Evolutionary conservation across 169 alveolate species (phyloP), one percentile per base, ranked within the genome.

Genomic region (Plasmodium vivax): DNA sequence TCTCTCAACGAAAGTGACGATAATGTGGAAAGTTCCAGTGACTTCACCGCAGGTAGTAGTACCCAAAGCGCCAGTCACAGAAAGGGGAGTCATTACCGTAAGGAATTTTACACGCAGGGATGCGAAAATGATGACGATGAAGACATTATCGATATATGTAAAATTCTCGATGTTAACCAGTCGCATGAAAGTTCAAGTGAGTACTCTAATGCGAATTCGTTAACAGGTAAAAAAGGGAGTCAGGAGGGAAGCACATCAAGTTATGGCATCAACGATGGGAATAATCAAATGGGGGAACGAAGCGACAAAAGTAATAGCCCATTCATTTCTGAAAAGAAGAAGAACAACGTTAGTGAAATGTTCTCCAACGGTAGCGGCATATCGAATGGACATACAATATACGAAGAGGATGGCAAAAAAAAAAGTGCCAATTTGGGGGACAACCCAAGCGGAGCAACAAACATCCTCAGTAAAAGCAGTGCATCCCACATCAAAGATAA

Each of bases 121-220:
- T 32, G 73, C 27, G 73, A 45, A 41, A 62, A 62, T 58, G 58
- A 73, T 32, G 68, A 51, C 0, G 23, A 88, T 16, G 91, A 88
- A 12, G 82, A 80, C 73, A 12, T 43, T 19, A 80, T 88, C 36
- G 91, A 88, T 80, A 14, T 88, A 68, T 34, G 74, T 80, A 88
- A 88, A 88, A 62, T 88, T 6, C 51, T 88, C 10, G 71, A 88
- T 62, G 36, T 30, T 74, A 85, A 74, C 32, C 38, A 73, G 23
- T 34, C 93, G 12, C 43, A 38, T 27, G 45, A 74, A 12, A 54
- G 12, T 34, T 84, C 92, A 19, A 84, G 75, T 23, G 2, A 84
- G 47, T 54, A 8, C 9, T 12, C 51, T 30, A 41, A 54, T 84
- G 51, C 54, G 14, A 72, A 27, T 32, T 43, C 82, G 8, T 27